phyloP scores from a whole-genome alignment of 169 alveolate species.

The Toxoplasma gondii region DNA sequence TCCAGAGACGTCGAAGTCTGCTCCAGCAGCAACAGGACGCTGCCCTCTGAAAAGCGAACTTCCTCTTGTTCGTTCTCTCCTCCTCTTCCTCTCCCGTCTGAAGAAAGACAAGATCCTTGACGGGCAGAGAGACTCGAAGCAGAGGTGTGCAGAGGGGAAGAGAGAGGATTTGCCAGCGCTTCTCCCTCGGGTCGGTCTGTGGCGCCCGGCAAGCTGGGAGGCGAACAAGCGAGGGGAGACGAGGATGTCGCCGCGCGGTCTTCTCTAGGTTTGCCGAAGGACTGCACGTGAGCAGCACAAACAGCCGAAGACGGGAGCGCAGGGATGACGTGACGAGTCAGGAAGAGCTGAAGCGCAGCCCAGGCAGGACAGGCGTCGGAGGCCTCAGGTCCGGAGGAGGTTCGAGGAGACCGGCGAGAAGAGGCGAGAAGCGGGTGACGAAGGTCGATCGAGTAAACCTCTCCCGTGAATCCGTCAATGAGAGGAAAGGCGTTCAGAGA shows the following conservation, averaged over 20 bases:
- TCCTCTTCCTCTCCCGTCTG: neutral
- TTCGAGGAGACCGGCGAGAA: neutral
- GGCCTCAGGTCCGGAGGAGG: neutral
- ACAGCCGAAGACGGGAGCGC: neutral
- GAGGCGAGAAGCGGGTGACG: constrained; percentile 11
- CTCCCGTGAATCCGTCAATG: constrained; percentile 24
- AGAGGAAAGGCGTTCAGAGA: neutral
- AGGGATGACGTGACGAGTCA: neutral
- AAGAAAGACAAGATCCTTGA: neutral
- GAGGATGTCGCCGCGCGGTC: neutral
- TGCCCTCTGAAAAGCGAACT: neutral
- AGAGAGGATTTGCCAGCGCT: neutral
- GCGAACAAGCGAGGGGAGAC: neutral
- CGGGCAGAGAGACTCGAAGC: neutral
- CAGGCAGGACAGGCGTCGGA: neutral
- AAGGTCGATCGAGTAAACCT: neutral
- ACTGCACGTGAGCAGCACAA: too few species aligned
- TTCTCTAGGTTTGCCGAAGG: neutral
- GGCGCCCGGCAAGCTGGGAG: neutral
- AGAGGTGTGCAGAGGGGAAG: neutral
- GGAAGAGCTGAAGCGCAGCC: neutral
- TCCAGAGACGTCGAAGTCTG: neutral
- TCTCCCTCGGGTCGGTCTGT: neutral
- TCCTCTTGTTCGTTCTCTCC: neutral
- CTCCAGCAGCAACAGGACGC: neutral